Base-by-base conservation (phyloP, 192 early-diverging fungal genomes). In the Podila epicladia region DNA sequence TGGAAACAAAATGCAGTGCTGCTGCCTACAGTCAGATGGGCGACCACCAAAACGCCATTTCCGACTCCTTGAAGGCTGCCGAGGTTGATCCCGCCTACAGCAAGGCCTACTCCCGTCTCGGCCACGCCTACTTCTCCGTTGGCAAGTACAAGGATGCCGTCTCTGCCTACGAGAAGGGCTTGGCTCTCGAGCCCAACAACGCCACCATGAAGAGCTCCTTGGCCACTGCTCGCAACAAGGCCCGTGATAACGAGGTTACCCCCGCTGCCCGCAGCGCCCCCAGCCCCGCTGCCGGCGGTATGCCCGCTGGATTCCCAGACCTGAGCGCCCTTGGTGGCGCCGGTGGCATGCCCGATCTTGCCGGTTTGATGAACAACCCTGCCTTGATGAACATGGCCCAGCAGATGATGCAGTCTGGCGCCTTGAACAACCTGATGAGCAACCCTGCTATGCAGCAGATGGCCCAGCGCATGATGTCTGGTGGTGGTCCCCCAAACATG, bases 341-440 rank as follows among this genome's bases (percentile, higher is more conserved):
- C 35, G 84, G 89, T 17, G 91, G 92, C 33, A 92, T 92, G 51
- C 86, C 94, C 85, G 95, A 97, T 78, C 83, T 95, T 66, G 91
- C 85, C 15, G 86, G 93, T 58, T 87, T 98, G 86, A 86, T 97
- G 91, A 95, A 82, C 82, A 97, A 99, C 90, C 98, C 98, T 22
- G 92, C 92, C 29, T 86, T 99, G 67, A 98, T 98, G 97, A 87
- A 85, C 76, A 98, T 98, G 97, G 98, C 95, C 67, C 94, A 87
- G 85, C 92, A 91, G 82, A 94, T 99, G 91, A 93, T 96, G 93
- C 88, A 91, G 48, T 92, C 92, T 31, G 93, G 92, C 65, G 93
- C 92, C n/a, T 83, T 95, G 60, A 89, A 92, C 72, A 77, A 89
- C 15, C 89, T 99, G 84, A 91, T 97, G 93, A 94, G 89, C 83